A percentile compares a stretch with the other conserved stretches of the same genome.
Evolutionary conservation across 2,329 filamentous ascomycete genomes (phyloP).

Genomic region (Ophiosphaerella narmari): DNA sequence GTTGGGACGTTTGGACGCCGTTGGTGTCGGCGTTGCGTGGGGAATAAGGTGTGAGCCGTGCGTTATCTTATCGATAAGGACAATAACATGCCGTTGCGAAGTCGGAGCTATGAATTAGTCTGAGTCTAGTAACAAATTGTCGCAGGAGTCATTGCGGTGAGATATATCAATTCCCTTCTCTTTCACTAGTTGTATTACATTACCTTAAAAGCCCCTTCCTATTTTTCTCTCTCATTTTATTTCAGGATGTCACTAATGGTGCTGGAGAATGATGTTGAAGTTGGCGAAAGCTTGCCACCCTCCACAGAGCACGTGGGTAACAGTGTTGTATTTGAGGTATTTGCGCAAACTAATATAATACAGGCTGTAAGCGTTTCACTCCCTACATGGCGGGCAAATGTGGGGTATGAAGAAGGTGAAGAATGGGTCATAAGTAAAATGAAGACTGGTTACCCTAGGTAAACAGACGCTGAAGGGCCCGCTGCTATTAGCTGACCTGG

Average conservation of each 20-base stretch:
- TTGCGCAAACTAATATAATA: constrained; percentile 18
- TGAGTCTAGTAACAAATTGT: constrained; percentile 11
- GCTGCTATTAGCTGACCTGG: constrained; percentile 10
- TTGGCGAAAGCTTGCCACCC: constrained; percentile 46
- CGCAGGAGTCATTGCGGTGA: constrained; percentile 15
- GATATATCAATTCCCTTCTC: constrained; percentile 8
- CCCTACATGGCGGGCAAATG: constrained; percentile 87
- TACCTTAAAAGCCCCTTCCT: constrained; percentile 5
- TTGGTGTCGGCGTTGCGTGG: neutral
- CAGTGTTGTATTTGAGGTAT: neutral
- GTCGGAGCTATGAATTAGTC: constrained; percentile 31
- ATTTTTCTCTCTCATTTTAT: constrained; percentile 1
- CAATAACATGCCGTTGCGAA: constrained; percentile 36
- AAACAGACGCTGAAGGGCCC: constrained; percentile 21
- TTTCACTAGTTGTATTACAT: constrained; percentile 1
- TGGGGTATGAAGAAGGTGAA: constrained; percentile 93
- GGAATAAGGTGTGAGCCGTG: constrained; percentile 15
- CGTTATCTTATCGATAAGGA: constrained; percentile 42
- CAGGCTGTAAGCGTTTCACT: constrained; percentile 96
- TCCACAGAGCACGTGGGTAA: constrained; percentile 48
- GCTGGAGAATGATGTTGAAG: constrained; percentile 42
- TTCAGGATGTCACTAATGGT: constrained; percentile 31
- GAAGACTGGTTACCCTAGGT: constrained; percentile 90
- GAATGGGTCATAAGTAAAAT: constrained; percentile 83
- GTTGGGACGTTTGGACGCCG: neutral